phyloP scores from a whole-genome alignment of 106 monocot genomes.

The Cymbidium sinense region DNA sequence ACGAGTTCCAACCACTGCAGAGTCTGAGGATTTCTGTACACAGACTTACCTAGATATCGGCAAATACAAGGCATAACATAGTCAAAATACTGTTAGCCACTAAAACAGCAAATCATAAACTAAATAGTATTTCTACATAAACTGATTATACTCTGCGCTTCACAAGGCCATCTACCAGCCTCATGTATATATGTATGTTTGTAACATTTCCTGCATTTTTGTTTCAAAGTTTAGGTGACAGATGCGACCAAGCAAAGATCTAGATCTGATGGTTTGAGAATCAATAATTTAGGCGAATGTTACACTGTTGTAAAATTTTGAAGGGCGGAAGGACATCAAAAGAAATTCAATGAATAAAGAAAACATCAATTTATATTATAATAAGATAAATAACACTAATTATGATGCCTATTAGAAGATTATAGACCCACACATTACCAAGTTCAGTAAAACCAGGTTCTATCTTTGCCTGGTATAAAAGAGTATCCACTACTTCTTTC shows the following conservation, averaged over 20 bases:
- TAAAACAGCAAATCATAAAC: no score
- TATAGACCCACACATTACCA: constrained; percentile 24
- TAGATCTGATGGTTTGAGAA: not conserved
- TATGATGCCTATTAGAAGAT: not conserved
- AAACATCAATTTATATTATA: constrained; percentile 2
- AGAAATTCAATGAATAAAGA: not conserved
- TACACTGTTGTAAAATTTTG: not conserved
- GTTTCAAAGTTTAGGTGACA: not conserved
- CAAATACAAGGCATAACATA: no score
- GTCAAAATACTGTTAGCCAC: no score
- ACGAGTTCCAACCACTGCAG: no score
- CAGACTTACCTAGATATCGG: no score
- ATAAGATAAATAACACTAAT: not conserved
- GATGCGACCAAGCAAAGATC: not conserved
- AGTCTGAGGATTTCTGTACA: no score
- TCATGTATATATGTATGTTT: not conserved
- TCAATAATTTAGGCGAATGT: not conserved
- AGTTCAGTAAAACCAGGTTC: constrained; percentile 81
- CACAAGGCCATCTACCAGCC: no score
- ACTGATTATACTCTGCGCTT: no score
- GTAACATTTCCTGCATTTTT: not conserved
- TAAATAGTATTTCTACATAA: no score
- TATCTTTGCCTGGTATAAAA: constrained; percentile 65
- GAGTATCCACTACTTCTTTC: constrained; percentile 66
- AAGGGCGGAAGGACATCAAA: not conserved